A percentile compares a stretch with the other conserved stretches of the same genome.
These are phyloP conservation scores for Saccharomyces mikatae DNA, from an alignment of 805 yeast species.

Conservation along the genomic window DNA sequence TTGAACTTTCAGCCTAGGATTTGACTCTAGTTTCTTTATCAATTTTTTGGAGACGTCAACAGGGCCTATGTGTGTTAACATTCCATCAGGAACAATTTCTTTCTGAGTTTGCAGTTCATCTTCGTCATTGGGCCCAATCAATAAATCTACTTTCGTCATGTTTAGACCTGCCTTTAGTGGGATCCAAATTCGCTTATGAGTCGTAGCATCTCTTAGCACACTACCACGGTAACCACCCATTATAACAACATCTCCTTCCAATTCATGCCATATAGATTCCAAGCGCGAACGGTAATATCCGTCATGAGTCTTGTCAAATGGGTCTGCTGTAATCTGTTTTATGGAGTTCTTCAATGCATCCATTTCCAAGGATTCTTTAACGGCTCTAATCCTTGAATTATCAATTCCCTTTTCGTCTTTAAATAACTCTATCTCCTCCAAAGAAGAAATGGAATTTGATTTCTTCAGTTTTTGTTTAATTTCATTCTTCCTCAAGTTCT, in stretches of 20 bases:
- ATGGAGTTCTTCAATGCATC: constrained; percentile 28
- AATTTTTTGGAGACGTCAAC: constrained; percentile 66
- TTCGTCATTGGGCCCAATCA: constrained; percentile 62
- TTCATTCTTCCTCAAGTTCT: constrained; percentile 11
- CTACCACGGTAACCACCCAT: constrained; percentile 89
- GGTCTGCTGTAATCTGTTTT: constrained; percentile 15
- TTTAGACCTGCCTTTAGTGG: constrained; percentile 82
- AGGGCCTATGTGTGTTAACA: constrained; percentile 79
- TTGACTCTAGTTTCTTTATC: constrained; percentile 43
- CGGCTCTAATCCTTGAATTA: constrained; percentile 61
- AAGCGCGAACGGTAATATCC: constrained; percentile 19
- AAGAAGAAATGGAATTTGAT: constrained; percentile 50
- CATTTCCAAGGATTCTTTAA: constrained; percentile 52
- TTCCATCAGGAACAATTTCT: constrained; percentile 60
- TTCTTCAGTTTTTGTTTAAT: constrained; percentile 34
- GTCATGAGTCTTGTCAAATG: constrained; percentile 17
- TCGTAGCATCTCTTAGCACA: constrained; percentile 54
- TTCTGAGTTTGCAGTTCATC: constrained; percentile 56
- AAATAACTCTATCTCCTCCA: constrained; percentile 57
- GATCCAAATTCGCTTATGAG: constrained; percentile 71
- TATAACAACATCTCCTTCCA: constrained; percentile 73
- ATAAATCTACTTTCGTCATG: constrained; percentile 57
- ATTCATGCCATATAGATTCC: constrained; percentile 45
- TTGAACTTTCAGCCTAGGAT: constrained; percentile 53
- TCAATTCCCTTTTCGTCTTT: constrained; percentile 49